Evolutionary conservation across 1,139 yeast species (phyloP), one percentile per base, ranked within the genome.

Genomic region (Lodderomyces orthopsilosis): DNA sequence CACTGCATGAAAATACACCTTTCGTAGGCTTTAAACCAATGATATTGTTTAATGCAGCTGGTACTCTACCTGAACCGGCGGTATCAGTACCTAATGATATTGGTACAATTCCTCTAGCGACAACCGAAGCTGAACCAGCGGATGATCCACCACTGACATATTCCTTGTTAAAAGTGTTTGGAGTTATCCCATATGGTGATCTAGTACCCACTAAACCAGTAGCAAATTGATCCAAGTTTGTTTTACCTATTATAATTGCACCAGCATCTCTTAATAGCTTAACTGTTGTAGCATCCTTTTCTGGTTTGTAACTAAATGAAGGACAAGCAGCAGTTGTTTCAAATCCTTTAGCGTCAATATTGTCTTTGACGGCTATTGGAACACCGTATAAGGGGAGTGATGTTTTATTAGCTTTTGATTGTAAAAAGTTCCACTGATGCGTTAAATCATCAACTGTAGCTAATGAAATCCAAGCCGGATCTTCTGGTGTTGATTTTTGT

Each of bases 51-150:
- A 91, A 74, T 19, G 90, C 93, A n/a, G 98, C 98, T 21, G 98
- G 98, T 24, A 93, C 98, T 58, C 98, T 77, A 39, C 97, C 97
- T 10, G 96, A 87, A 19, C 98, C 98, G n/a, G 98, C 98, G 37
- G 98, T 93, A 60, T 93, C 98, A 6, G 98, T 91, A 40, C 98
- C 98, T 53, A 93, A 73, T 2, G 96, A 75, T 41, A 91, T 57
- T 22, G 98, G 96, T 14, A 87, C 96, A 44, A 84, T 74, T 44
- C 98, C 98, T 53, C 90, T 74, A 15, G 90, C 90, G 17, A 89
- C 97, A 23, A 84, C 93, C 13, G 84, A 82, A 6, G 96, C 95
- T 18, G 96, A 87, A n/a, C 98, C 98, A 1, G 97, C 89, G 27
- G 94, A 84, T 6, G 96, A 89, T 21, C 98, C 98, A 37, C 98